phyloP scores from a whole-genome alignment of 345 rosid species.

The Murraya paniculata region DNA sequence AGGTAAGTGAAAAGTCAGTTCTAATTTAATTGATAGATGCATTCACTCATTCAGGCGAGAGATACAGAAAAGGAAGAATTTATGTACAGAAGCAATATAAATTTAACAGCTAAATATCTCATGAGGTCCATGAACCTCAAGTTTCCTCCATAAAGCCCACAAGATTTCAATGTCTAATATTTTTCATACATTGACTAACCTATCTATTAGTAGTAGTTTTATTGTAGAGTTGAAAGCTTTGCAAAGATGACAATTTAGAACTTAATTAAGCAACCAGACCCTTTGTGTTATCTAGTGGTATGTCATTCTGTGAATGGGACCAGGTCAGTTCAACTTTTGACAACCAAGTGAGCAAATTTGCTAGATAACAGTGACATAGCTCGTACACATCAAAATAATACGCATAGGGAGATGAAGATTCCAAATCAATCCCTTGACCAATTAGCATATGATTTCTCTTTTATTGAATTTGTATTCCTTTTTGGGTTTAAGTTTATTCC shows the following conservation, averaged over 20 bases:
- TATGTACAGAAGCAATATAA: neutral
- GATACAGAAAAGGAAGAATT: neutral
- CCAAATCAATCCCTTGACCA: no score
- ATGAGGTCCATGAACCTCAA: neutral
- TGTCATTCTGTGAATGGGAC: neutral
- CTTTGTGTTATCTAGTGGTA: neutral
- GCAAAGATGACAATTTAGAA: neutral
- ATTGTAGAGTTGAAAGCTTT: neutral
- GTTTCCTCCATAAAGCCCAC: neutral
- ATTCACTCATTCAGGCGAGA: neutral
- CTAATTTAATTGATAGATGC: conserved; percentile 5
- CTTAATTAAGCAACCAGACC: neutral
- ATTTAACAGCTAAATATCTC: neutral
- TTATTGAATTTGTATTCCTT: neutral
- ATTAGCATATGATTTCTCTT: no score
- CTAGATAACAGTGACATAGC: neutral
- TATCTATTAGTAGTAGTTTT: neutral
- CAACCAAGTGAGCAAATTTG: neutral
- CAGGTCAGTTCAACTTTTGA: neutral
- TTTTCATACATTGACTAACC: neutral
- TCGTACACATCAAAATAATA: neutral
- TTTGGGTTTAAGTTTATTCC: no score
- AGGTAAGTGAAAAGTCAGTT: conserved; percentile 9
- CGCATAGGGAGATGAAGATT: neutral
- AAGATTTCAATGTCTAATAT: neutral